Evolutionary conservation across 441 rosid species (phyloP), one percentile per base, ranked within the genome.

Genomic region (Populus hybrid): DNA sequence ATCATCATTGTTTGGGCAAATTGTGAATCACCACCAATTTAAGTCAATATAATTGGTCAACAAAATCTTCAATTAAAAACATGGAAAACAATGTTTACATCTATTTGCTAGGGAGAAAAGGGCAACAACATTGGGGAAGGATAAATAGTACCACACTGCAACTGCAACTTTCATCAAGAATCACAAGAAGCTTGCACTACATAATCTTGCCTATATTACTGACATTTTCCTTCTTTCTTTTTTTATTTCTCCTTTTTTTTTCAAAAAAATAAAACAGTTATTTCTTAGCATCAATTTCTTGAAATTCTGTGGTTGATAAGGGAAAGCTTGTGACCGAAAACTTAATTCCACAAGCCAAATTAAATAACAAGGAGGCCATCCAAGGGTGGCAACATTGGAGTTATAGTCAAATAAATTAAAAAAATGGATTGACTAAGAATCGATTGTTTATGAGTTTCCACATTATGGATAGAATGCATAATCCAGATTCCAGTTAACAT

Each of bases 401-500:
- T 53, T 53, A 53, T 18, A 53, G 61, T 16, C n/a, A 16, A 53
- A 53, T 8, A 53, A 16, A 53, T 16, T 16, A 6, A 53, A 53
- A 53, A 14, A 46, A 53, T 5, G n/a, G n/a, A 53, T 16, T 5
- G n/a, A 53, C 21, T 1, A 16, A 16, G n/a, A 53, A 18, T 53
- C 21, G 7, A 53, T 53, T 53, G 61, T 53, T 18, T 5, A 53
- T 53, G 61, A 53, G 61, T 53, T 53, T 53, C n/a, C 61, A 53
- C 8, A 35, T 28, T 8, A 68, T 34, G 75, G 76, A 71, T 74
- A 42, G 68, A 78, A 81, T 79, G 74, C 70, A 79, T 34, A 76
- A 70, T 72, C 78, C 76, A 80, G 38, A 78, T 72, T 67, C 75
- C 71, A 74, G 73, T 73, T 75, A 73, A 73, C 73, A 78, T 80